These are phyloP conservation scores for Boletus tomentosulus DNA, from an alignment of 768 basidiomycete species.

Conservation along the genomic window DNA sequence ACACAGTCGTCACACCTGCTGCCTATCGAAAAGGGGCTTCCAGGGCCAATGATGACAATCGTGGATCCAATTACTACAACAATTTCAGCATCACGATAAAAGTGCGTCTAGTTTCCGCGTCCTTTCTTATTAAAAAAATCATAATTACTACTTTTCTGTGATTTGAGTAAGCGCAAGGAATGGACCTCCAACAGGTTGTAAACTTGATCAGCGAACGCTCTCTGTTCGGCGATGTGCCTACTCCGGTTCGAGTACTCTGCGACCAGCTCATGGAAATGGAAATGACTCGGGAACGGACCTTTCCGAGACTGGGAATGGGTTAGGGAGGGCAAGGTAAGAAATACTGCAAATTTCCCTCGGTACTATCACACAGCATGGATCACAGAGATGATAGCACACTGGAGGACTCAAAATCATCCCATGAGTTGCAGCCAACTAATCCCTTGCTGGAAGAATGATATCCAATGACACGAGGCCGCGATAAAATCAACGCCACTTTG, in stretches of 20 bases:
- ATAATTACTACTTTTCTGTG: background rate
- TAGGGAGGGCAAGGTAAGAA: background rate
- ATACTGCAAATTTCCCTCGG: background rate
- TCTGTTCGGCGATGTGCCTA: background rate
- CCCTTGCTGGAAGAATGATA: too few species aligned
- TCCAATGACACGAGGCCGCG: too few species aligned
- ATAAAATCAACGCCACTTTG: too few species aligned
- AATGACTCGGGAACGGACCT: background rate
- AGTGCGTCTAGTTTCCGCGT: background rate
- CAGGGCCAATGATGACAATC: background rate
- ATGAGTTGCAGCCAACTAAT: too few species aligned
- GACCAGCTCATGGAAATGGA: background rate
- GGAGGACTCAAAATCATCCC: too few species aligned
- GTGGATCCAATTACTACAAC: background rate
- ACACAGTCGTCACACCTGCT: too few species aligned
- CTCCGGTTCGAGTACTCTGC: background rate
- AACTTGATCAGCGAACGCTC: background rate
- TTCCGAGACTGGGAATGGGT: background rate
- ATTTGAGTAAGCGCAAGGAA: background rate
- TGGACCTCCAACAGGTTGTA: background rate
- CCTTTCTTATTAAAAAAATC: background rate
- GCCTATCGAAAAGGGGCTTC: too few species aligned
- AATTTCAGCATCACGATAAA: background rate
- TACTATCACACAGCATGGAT: background rate
- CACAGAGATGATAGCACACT: too few species aligned